Evolutionary conservation across 2,329 filamentous ascomycete species (phyloP).

Genomic region (Stachybotrys elegans): DNA sequence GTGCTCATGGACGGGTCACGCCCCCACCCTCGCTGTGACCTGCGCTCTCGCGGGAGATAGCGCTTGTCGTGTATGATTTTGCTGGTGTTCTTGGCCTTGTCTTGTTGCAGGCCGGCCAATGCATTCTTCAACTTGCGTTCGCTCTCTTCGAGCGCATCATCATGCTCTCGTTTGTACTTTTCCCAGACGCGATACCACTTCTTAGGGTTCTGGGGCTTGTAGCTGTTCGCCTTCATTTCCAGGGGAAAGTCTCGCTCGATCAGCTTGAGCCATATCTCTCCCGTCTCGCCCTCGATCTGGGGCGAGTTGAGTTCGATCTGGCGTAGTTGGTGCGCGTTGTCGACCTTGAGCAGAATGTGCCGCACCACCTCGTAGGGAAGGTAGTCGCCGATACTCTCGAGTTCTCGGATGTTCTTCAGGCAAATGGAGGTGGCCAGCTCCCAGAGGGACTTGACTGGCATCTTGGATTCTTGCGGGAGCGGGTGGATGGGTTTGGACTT

Average conservation of each 20-base stretch:
- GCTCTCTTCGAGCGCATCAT: conserved; percentile 54
- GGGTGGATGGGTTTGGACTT: too few species aligned
- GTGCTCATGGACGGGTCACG: conserved; percentile 23
- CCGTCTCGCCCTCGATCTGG: conserved; percentile 65
- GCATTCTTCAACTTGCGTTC: conserved; percentile 52
- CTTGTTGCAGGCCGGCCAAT: conserved; percentile 51
- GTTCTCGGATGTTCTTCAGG: conserved; percentile 47
- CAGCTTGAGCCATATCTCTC: conserved; percentile 72
- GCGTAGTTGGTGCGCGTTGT: conserved; percentile 69
- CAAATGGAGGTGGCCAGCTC: conserved; percentile 46
- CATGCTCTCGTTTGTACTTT: conserved; percentile 57
- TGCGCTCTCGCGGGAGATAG: conserved; percentile 37
- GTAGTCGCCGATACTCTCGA: conserved; percentile 67
- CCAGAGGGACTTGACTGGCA: conserved; percentile 45
- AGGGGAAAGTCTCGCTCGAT: conserved; percentile 73
- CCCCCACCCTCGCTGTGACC: conserved; percentile 20
- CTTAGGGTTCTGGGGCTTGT: conserved; percentile 58
- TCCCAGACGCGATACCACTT: conserved; percentile 78
- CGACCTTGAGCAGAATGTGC: conserved; percentile 65
- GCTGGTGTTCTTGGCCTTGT: conserved; percentile 52
- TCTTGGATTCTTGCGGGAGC: too few species aligned
- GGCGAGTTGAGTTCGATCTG: conserved; percentile 70
- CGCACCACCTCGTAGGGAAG: conserved; percentile 59
- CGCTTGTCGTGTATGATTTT: conserved; percentile 48
- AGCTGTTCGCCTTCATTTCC: conserved; percentile 55